Base-by-base conservation (phyloP, 371 early-diverging fungal species). In the Apophysomyces trapeziformis region DNA sequence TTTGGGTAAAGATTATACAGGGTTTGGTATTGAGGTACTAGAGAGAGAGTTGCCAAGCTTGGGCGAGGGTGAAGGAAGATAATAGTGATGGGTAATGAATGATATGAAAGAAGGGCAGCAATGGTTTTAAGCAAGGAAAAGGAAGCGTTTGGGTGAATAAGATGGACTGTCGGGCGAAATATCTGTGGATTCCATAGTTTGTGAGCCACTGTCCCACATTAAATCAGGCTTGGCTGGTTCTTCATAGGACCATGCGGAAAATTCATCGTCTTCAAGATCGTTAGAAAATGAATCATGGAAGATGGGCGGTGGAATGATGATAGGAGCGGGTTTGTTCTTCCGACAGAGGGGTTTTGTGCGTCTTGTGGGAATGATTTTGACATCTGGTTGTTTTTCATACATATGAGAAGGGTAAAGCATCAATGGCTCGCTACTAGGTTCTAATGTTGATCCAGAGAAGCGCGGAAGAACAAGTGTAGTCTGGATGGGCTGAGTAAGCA, bases 401-500 rank as follows among this genome's bases (percentile, higher is more conserved):
- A 64, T 58, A 47, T 62, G 62, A 4, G 18, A 41, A n/a, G 63
- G 72, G 54, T 67, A 64, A 26, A 71, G 57, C 62, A 71, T 64
- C 44, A 71, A 45, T 7, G 72, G 72, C 18, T 64, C 72, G 11
- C 37, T 46, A 18, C 62, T 63, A 4, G 72, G 72, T 58, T 71
- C 72, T 43, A 71, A 54, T 9, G 72, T 71, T 11, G 72, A 71
- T 37, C 72, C 72, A 16, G 72, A 57, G 54, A 71, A 68, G 2
- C 68, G 67, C 16, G 68, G 64, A 38, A 71, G 43, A 16, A 60
- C 57, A 16, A 71, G 50, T 37, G 54, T 50, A 1, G 16, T 26
- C 21, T 50, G 54, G 21, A 50, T n/a, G 9, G 54, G 54, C 21
- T 50, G 54, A 11, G 21, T 21, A 21, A 8, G 21, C 21, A 50